phyloP scores from a whole-genome alignment of 2,329 filamentous ascomycete genomes.

The Fusarium chaquense region DNA sequence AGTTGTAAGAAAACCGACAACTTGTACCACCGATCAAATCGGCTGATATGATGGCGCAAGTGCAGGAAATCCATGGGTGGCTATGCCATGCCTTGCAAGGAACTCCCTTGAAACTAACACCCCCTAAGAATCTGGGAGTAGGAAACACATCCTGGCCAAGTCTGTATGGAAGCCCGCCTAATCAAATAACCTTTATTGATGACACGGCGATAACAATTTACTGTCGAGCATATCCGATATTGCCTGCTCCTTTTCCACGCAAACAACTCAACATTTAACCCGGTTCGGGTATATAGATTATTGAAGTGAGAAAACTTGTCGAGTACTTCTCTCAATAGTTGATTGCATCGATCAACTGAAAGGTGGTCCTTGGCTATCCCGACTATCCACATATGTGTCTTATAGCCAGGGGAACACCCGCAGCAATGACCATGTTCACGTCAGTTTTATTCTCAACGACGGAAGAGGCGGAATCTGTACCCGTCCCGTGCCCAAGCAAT shows the following conservation, averaged over 20 bases:
- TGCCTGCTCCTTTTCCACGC: no score
- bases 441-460: not conserved
- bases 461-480: not conserved
- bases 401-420: not conserved
- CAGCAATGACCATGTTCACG: not conserved
- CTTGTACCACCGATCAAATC: not conserved
- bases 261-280: not conserved
- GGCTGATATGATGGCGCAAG: not conserved
- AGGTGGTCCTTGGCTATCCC: not conserved
- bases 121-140: not conserved
- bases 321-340: not conserved
- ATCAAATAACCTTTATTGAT: not conserved
- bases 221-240: not conserved
- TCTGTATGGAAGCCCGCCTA: not conserved
- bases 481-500: not conserved
- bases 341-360: not conserved
- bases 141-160: not conserved
- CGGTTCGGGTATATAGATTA: not conserved
- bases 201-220: not conserved
- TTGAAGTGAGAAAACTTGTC: no score
- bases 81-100: not conserved
- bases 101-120: not conserved
- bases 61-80: not conserved
- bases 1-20: not conserved
- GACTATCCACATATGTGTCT: not conserved